Conservation (phyloP, 805 yeast species). For the Candida orba region DNA sequence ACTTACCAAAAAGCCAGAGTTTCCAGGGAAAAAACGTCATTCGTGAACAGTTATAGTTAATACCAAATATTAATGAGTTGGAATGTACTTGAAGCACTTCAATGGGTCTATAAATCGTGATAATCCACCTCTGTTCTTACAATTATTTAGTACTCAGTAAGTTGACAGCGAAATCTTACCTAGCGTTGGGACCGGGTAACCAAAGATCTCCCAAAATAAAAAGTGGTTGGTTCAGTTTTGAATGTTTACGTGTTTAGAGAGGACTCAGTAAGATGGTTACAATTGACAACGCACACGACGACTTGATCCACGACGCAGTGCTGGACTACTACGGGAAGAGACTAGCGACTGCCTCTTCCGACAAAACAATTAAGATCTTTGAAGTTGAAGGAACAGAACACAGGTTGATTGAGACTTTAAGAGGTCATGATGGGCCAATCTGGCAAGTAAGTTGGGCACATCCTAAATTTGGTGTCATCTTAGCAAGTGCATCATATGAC, state of each 20-base stretch:
- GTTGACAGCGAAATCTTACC: neutral
- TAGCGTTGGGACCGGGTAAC: too few species aligned
- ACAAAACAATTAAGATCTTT: slow-evolving; percentile 89
- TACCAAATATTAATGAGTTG: too few species aligned
- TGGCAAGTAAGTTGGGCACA: slow-evolving; percentile 99
- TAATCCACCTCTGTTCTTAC: too few species aligned
- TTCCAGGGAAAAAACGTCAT: neutral
- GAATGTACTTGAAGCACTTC: too few species aligned
- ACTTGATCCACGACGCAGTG: slow-evolving; percentile 92
- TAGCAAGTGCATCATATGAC: slow-evolving; percentile 93
- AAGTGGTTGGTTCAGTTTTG: too few species aligned
- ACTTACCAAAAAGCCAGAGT: neutral
- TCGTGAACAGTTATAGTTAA: too few species aligned
- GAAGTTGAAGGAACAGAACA: slow-evolving; percentile 84
- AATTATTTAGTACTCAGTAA: too few species aligned
- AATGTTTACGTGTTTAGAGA: too few species aligned
- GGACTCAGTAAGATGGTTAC: slow-evolving; percentile 44
- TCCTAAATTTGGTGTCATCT: slow-evolving; percentile 91
- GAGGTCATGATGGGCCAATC: slow-evolving; percentile 96
- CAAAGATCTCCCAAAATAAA: too few species aligned
- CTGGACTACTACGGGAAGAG: slow-evolving; percentile 95
- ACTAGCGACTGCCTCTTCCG: slow-evolving; percentile 93
- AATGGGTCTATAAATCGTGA: too few species aligned
- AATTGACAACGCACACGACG: slow-evolving; percentile 86
- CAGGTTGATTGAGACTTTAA: slow-evolving; percentile 73